Conservation (phyloP, 805 yeast genomes). For the Nematodospora valgi region DNA sequence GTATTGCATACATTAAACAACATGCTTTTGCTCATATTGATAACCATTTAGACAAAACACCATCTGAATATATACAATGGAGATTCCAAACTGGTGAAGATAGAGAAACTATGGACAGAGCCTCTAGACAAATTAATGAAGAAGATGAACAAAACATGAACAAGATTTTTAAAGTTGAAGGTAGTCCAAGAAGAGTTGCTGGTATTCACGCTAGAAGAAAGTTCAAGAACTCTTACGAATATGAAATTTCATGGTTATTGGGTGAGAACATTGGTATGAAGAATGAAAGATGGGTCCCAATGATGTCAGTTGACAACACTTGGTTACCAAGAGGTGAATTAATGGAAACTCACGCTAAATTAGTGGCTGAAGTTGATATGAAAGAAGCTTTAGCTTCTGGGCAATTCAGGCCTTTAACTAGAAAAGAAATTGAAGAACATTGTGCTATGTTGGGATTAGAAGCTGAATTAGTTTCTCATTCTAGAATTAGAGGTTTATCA, state of each 20-base stretch:
- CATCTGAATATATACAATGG: constrained; percentile 99
- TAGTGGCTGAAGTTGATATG: constrained; percentile 99
- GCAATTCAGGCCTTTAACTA: constrained; percentile 99
- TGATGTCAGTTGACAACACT: constrained; percentile 99
- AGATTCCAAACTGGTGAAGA: constrained; percentile 99
- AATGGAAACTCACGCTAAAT: constrained; percentile 92
- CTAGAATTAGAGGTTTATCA: constrained; percentile 99
- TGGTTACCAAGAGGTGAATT: constrained; percentile 97
- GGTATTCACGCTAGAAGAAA: constrained; percentile 96
- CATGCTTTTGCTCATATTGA: constrained; percentile 99
- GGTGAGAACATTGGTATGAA: constrained; percentile 99
- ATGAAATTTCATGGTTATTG: constrained; percentile 94
- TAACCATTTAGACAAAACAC: constrained; percentile 98
- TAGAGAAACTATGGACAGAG: constrained; percentile 99
- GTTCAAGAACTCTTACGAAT: constrained; percentile 99
- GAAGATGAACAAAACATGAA: constrained; percentile 97
- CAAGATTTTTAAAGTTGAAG: constrained; percentile 98
- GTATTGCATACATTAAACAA: constrained; percentile 99
- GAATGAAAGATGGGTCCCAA: constrained; percentile 99
- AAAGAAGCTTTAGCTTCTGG: constrained; percentile 99
- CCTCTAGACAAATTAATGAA: constrained; percentile 97
- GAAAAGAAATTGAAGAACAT: constrained; percentile 99
- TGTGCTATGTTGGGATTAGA: constrained; percentile 98
- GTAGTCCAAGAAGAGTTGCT: constrained; percentile 95
- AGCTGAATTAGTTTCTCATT: constrained; percentile 98